These are phyloP conservation scores for Chionographis japonica DNA, from an alignment of 106 monocot species.

Conservation along the genomic window DNA sequence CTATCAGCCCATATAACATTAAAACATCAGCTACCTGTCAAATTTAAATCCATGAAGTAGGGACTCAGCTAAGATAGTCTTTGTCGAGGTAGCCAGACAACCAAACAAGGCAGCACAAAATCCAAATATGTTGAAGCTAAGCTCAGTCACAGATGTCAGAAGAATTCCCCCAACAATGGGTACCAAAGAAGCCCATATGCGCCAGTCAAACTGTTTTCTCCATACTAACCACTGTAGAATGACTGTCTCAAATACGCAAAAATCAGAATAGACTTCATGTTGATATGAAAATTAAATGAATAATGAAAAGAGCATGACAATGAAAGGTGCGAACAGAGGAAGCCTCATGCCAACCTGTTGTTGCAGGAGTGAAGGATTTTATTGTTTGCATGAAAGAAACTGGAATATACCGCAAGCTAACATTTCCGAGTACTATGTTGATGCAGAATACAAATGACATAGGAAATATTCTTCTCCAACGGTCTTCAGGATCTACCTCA, in stretches of 20 bases:
- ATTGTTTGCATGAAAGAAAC: constrained; percentile 99
- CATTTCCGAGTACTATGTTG: constrained; percentile 94
- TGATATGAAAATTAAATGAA: no score
- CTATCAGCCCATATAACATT: not conserved
- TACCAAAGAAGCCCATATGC: constrained; percentile 83
- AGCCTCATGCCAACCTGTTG: constrained; percentile 56
- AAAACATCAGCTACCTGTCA: constrained; percentile 40
- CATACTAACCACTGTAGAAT: constrained; percentile 93
- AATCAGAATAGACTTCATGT: not conserved
- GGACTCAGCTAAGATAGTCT: constrained; percentile 93
- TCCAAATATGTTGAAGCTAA: constrained; percentile 85
- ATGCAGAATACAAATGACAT: constrained; percentile 99
- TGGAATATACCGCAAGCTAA: constrained; percentile 96
- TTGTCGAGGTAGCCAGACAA: constrained; percentile 91
- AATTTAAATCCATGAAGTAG: constrained; percentile 96
- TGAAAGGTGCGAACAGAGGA: not conserved
- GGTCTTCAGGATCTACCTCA: constrained; percentile 81
- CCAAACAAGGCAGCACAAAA: constrained; percentile 96
- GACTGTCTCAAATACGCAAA: constrained; percentile 30
- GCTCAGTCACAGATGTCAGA: constrained; percentile 81
- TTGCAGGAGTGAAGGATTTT: constrained; percentile 97
- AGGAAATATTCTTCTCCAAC: constrained; percentile 97
- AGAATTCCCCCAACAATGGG: constrained; percentile 97
- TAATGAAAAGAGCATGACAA: not conserved
- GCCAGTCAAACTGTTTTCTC: constrained; percentile 78